Percentiles rank a stretch among this genome's conserved stretches.
phyloP scores from a whole-genome alignment of 1,284 basidiomycete species.

The Boletus semigastroideus region DNA sequence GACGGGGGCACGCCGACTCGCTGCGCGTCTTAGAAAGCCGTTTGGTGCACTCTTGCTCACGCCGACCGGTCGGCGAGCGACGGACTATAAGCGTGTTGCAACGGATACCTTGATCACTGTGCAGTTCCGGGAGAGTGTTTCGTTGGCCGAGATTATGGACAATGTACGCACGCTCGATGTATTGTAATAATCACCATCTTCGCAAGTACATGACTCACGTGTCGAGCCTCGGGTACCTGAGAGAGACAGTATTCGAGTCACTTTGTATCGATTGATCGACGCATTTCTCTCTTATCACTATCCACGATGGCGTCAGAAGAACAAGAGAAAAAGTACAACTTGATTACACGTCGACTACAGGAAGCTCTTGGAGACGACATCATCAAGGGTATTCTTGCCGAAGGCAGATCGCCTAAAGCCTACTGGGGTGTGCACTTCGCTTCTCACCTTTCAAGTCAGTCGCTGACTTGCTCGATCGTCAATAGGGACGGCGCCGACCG shows the following conservation, averaged over 20 bases:
- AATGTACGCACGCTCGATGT: background rate
- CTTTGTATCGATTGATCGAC: background rate
- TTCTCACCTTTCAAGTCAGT: background rate
- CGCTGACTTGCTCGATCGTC: conserved; percentile 3
- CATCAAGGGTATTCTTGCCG: conserved; percentile 80
- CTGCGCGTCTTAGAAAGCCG: background rate
- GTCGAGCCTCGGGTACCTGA: too few relatives aligned
- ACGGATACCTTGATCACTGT: background rate
- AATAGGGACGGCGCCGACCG: conserved; percentile 89
- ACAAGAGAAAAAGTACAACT: conserved; percentile 68
- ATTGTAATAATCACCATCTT: too few relatives aligned
- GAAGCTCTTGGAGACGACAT: conserved; percentile 88
- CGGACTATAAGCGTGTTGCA: too few relatives aligned
- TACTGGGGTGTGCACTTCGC: conserved; percentile 78
- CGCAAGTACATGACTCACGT: too few relatives aligned
- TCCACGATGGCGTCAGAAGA: conserved; percentile 27
- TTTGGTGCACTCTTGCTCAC: background rate
- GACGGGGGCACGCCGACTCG: background rate
- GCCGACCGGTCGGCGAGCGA: background rate
- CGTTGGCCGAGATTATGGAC: background rate
- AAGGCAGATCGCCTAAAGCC: conserved; percentile 75
- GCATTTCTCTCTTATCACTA: conserved; percentile 1
- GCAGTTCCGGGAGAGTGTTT: background rate
- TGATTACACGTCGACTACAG: conserved; percentile 86
- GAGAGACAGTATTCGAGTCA: too few relatives aligned